Conservation (phyloP, 163 green algal genomes). For the Scenedesmus sp. region DNA sequence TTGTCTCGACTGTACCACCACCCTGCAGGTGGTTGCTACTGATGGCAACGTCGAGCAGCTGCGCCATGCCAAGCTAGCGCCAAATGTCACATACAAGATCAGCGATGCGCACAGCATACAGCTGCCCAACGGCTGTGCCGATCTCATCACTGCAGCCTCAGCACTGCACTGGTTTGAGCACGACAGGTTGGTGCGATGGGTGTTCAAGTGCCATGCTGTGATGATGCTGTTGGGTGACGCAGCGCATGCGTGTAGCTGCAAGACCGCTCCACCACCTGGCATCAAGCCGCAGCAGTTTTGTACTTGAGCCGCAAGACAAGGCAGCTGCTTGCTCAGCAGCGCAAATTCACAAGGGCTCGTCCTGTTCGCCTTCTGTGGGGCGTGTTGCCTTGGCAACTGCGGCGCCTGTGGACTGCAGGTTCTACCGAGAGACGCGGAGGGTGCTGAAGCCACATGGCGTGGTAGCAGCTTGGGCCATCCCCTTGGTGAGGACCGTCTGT, state of each 20-base stretch:
- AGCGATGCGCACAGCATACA: constrained; percentile 40
- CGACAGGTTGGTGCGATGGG: neutral
- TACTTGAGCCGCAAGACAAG: neutral
- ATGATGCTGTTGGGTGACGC: neutral
- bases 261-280: neutral
- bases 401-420: constrained; percentile 7
- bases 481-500: constrained; percentile 13
- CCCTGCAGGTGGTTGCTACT: constrained; percentile 43
- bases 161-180: constrained; percentile 72
- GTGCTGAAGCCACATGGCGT: constrained; percentile 61
- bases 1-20: neutral
- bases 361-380: too few species aligned
- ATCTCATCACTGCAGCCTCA: constrained; percentile 65
- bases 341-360: neutral
- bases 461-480: constrained; percentile 63
- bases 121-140: constrained; percentile 42
- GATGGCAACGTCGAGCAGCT: constrained; percentile 42
- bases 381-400: too few species aligned
- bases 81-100: constrained; percentile 31
- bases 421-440: constrained; percentile 56
- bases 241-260: neutral
- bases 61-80: constrained; percentile 19
- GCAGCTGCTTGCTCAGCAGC: neutral
- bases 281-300: neutral
- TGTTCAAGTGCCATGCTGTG: neutral